These are phyloP conservation scores for Neonectria sp. DNA, from an alignment of 2,329 filamentous ascomycete species.

Conservation along the genomic window DNA sequence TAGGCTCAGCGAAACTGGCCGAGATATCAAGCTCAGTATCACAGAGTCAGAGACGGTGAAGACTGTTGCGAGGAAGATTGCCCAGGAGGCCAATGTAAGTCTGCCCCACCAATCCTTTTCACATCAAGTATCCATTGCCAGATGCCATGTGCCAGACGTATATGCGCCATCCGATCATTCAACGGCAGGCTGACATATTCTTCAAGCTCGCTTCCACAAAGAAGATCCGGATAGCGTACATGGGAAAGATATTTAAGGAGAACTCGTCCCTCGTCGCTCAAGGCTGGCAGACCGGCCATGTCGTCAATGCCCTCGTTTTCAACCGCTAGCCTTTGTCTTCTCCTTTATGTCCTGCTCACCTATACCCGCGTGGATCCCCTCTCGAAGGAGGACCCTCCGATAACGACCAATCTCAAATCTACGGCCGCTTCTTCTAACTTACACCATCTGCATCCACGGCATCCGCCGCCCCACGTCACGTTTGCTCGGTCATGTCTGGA, in stretches of 20 bases:
- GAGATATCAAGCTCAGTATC: slow-evolving; percentile 73
- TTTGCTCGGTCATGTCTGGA: slow-evolving; percentile 40
- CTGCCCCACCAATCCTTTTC: neutral
- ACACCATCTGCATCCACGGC: slow-evolving; percentile 14
- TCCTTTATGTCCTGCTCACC: neutral
- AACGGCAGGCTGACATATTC: slow-evolving; percentile 22
- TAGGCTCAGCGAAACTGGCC: slow-evolving; percentile 76
- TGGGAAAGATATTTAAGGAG: slow-evolving; percentile 85
- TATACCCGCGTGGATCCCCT: neutral
- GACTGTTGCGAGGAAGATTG: slow-evolving; percentile 73
- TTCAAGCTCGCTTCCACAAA: slow-evolving; percentile 71
- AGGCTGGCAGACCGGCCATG: slow-evolving; percentile 82
- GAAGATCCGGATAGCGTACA: slow-evolving; percentile 81
- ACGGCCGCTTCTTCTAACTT: slow-evolving; percentile 1
- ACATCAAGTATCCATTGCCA: neutral
- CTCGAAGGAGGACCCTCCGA: neutral
- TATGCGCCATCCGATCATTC: neutral
- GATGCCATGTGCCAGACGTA: neutral
- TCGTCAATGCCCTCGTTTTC: slow-evolving; percentile 84
- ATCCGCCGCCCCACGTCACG: slow-evolving; percentile 22
- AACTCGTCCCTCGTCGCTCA: slow-evolving; percentile 75
- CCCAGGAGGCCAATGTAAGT: slow-evolving; percentile 75
- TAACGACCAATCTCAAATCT: neutral
- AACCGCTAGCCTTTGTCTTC: slow-evolving; percentile 54
- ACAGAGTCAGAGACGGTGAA: slow-evolving; percentile 75